Evolutionary conservation across 768 basidiomycete species (phyloP).

Genomic region (Naganishia vaughanmartiniae): DNA sequence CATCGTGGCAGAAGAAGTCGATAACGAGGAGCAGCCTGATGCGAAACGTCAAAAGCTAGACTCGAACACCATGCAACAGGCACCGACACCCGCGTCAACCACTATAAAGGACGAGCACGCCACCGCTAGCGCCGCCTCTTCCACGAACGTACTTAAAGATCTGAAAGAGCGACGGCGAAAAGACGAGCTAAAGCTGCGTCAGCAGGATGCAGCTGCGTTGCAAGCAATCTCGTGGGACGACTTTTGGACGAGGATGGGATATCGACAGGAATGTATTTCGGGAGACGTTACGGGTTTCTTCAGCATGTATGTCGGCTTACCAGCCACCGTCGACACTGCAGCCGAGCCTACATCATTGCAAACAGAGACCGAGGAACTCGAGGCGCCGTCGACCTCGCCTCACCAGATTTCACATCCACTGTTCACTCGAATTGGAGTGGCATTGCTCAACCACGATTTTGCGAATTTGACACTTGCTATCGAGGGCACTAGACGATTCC

Average conservation of each 20-base stretch:
- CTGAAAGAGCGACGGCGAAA: constrained; percentile 59
- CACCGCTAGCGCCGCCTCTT: not conserved
- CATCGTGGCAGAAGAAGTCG: not conserved
- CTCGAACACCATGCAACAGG: not conserved
- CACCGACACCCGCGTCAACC: not conserved
- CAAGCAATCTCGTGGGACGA: constrained; percentile 63
- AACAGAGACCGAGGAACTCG: constrained; percentile 9
- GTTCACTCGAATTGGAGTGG: constrained; percentile 58
- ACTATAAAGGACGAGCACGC: not conserved
- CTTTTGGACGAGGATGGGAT: constrained; percentile 97
- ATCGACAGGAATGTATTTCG: constrained; percentile 86
- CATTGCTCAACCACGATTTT: constrained; percentile 76
- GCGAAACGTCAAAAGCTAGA: not conserved
- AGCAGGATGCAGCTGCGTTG: constrained; percentile 51
- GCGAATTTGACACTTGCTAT: constrained; percentile 64
- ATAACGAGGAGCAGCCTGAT: constrained; percentile 1
- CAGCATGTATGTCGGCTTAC: constrained; percentile 56
- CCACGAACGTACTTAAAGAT: constrained; percentile 22
- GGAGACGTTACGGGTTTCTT: constrained; percentile 95
- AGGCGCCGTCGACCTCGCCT: not conserved
- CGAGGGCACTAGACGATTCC: constrained; percentile 69
- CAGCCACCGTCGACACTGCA: constrained; percentile 1
- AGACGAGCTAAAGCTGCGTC: constrained; percentile 47
- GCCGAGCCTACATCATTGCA: constrained; percentile 4
- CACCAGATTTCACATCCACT: constrained; percentile 16